phyloP scores from a whole-genome alignment of 2,329 filamentous ascomycete genomes.

The Talaromyces albobiverticillius region DNA sequence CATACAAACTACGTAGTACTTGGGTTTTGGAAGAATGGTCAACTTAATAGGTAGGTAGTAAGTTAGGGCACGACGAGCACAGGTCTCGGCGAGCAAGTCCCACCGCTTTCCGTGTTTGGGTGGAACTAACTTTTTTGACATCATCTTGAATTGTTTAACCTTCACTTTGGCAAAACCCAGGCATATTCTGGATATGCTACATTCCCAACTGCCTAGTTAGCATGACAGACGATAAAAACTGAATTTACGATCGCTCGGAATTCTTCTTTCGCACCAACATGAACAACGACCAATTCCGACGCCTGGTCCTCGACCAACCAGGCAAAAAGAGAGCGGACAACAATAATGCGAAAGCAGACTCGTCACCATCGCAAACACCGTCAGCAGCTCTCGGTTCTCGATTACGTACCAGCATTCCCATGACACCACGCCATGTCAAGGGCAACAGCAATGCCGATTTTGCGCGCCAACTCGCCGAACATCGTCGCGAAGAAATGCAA shows the following conservation, averaged over 20 bases:
- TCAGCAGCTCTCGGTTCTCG: constrained; percentile 65
- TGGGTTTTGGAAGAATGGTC: too few species aligned
- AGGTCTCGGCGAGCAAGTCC: too few species aligned
- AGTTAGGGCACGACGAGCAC: too few species aligned
- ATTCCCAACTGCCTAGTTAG: not conserved
- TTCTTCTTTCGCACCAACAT: constrained; percentile 51
- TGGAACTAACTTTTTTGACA: constrained; percentile 5
- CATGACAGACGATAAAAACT: not conserved
- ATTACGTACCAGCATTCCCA: constrained; percentile 77
- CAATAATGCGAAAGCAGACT: not conserved
- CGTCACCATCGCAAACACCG: constrained; percentile 30
- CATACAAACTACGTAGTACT: too few species aligned
- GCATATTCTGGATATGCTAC: too few species aligned
- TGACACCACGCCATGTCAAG: constrained; percentile 81
- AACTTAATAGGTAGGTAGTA: too few species aligned
- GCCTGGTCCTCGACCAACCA: constrained; percentile 63
- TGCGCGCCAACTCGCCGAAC: constrained; percentile 77
- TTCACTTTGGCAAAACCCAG: too few species aligned
- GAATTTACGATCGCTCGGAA: too few species aligned
- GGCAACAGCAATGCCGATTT: constrained; percentile 56
- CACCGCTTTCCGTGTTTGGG: constrained; percentile 2
- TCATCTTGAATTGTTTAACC: not conserved
- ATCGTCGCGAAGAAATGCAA: constrained; percentile 54
- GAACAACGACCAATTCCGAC: constrained; percentile 95
- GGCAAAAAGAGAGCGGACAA: not conserved